Evolutionary conservation across 2,329 filamentous ascomycete genomes (phyloP).

Genomic region (Colletotrichum lini): DNA sequence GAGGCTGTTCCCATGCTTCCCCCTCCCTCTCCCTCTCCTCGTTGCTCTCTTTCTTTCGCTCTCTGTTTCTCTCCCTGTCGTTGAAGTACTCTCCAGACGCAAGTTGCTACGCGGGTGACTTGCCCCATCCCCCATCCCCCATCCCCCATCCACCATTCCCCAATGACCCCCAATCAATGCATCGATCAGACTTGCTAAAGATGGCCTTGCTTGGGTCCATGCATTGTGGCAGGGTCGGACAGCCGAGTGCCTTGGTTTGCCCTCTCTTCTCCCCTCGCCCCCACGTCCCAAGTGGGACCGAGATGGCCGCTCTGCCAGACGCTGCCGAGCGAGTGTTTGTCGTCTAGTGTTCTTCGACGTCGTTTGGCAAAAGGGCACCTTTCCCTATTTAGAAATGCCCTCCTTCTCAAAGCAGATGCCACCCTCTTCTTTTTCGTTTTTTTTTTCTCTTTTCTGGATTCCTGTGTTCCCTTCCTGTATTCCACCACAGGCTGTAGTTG

Average conservation of each 20-base stretch:
- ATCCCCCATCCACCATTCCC: no score
- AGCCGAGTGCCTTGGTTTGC: conserved; percentile 31
- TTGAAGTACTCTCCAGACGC: neutral
- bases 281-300: conserved; percentile 26
- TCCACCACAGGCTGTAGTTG: neutral
- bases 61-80: neutral
- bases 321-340: conserved; percentile 12
- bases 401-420: conserved; percentile 31
- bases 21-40: neutral
- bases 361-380: conserved; percentile 15
- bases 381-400: conserved; percentile 25
- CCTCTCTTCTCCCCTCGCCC: neutral
- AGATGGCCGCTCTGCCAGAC: conserved; percentile 29
- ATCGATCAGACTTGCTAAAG: neutral
- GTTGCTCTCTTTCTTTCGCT: neutral
- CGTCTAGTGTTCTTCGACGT: conserved; percentile 3
- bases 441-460: neutral
- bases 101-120: neutral
- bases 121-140: no score
- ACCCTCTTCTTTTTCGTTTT: neutral
- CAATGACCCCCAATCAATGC: no score
- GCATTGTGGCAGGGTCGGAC: conserved; percentile 33
- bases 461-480: neutral
- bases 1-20: neutral
- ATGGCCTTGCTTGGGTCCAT: neutral